A percentile compares a stretch with the other conserved stretches of the same genome.
These are phyloP conservation scores for Cladophialophora psammophila DNA, from an alignment of 2,329 filamentous ascomycete species.

Conservation along the genomic window DNA sequence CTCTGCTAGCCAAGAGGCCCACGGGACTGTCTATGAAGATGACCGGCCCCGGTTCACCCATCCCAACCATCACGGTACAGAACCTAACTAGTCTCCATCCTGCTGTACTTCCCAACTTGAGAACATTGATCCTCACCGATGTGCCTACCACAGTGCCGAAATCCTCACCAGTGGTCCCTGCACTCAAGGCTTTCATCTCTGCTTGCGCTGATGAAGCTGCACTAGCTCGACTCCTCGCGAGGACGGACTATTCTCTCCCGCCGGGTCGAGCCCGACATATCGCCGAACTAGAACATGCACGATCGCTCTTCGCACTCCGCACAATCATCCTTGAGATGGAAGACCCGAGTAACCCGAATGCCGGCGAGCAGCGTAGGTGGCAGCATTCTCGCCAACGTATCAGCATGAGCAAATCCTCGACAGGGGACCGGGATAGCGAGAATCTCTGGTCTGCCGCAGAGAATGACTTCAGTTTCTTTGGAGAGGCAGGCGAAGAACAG, in stretches of 20 bases:
- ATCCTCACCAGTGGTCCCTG: constrained; percentile 51
- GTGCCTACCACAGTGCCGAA: constrained; percentile 57
- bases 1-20: constrained; percentile 50
- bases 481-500: constrained; percentile 52
- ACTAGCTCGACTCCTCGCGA: constrained; percentile 61
- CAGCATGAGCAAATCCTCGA: constrained; percentile 61
- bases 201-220: constrained; percentile 63
- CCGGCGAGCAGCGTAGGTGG: constrained; percentile 43
- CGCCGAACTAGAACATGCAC: constrained; percentile 58
- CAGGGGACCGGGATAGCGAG: constrained; percentile 66
- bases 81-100: constrained; percentile 58
- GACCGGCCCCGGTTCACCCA: constrained; percentile 11
- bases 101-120: constrained; percentile 61
- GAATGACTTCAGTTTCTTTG: constrained; percentile 69
- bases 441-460: constrained; percentile 66
- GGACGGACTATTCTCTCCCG: constrained; percentile 65
- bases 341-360: constrained; percentile 40
- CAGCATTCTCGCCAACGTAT: constrained; percentile 55
- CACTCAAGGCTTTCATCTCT: constrained; percentile 62
- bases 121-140: constrained; percentile 64
- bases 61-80: constrained; percentile 43
- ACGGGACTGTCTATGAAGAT: constrained; percentile 32
- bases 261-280: constrained; percentile 60
- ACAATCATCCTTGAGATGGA: constrained; percentile 65
- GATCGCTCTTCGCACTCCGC: constrained; percentile 62